phyloP scores from a whole-genome alignment of 371 early-diverging fungal genomes.

The Mucor circinelloides region DNA sequence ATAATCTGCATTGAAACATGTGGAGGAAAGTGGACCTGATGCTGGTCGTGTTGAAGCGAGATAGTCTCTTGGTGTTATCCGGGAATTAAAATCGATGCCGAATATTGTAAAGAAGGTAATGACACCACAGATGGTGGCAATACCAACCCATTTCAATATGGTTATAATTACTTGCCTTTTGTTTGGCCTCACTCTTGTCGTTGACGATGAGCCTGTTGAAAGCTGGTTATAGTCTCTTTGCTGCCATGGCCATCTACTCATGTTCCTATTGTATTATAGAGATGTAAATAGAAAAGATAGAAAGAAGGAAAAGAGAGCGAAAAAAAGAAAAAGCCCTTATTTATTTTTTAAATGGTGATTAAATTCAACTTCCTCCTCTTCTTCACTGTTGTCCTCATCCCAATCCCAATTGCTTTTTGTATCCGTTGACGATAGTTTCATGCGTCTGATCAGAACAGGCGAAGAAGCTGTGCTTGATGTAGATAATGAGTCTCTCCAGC shows the following conservation, averaged over 20 bases:
- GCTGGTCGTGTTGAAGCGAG: conserved; percentile 25
- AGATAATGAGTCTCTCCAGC: conserved; percentile 13
- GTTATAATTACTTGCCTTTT: not conserved
- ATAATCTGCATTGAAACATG: conserved; percentile 13
- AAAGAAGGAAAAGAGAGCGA: not conserved
- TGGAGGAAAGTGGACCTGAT: conserved; percentile 27
- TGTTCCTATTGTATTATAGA: not conserved
- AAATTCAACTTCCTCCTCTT: not conserved
- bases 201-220: not conserved
- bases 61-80: conserved; percentile 37
- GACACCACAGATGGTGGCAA: not conserved
- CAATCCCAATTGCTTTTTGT: conserved; percentile 21
- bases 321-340: not conserved
- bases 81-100: conserved; percentile 46
- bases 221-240: not conserved
- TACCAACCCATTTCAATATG: conserved; percentile 14
- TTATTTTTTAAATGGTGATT: not conserved
- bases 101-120: conserved; percentile 36
- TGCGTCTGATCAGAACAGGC: conserved; percentile 18
- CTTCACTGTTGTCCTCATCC: conserved; percentile 20
- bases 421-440: conserved; percentile 15
- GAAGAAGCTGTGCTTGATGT: conserved; percentile 6
- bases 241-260: not conserved
- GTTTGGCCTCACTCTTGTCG: conserved; percentile 1
- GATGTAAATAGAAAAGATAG: not conserved